Evolutionary conservation across 2,329 filamentous ascomycete genomes (phyloP).

Genomic region (Cercospora berteroae): DNA sequence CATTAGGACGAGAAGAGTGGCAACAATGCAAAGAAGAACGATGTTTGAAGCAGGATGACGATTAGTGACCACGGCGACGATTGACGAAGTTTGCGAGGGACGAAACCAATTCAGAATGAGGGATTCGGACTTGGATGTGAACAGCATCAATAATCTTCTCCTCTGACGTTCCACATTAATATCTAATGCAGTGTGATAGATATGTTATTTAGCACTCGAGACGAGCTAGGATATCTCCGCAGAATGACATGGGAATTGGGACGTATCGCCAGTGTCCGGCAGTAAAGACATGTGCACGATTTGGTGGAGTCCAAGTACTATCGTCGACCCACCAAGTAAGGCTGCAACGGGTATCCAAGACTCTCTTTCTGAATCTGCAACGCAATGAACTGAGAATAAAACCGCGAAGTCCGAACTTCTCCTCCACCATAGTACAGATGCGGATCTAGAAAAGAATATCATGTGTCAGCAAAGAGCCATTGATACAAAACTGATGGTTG

Average conservation of each 20-base stretch:
- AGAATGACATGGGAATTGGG: not conserved
- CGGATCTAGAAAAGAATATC: conserved; percentile 30
- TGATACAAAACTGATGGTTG: no score
- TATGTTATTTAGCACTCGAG: not conserved
- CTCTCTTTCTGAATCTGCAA: conserved; percentile 44
- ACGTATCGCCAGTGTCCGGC: not conserved
- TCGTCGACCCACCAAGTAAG: conserved; percentile 8
- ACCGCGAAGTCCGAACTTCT: conserved; percentile 48
- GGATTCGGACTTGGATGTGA: not conserved
- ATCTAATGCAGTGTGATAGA: not conserved
- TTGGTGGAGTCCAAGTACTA: not conserved
- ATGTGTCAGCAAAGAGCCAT: conserved; percentile 13
- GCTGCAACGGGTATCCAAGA: conserved; percentile 9
- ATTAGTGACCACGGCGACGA: not conserved
- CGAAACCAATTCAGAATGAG: not conserved
- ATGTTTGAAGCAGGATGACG: not conserved
- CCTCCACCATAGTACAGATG: conserved; percentile 49
- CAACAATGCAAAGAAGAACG: not conserved
- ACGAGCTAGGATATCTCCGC: not conserved
- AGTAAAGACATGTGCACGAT: no score
- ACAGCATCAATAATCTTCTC: not conserved
- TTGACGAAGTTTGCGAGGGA: not conserved
- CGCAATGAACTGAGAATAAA: conserved; percentile 46
- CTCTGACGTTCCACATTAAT: not conserved
- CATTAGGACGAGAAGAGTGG: not conserved